Conservation (phyloP, 345 rosid genomes). For the Schrenkiella parvula region DNA sequence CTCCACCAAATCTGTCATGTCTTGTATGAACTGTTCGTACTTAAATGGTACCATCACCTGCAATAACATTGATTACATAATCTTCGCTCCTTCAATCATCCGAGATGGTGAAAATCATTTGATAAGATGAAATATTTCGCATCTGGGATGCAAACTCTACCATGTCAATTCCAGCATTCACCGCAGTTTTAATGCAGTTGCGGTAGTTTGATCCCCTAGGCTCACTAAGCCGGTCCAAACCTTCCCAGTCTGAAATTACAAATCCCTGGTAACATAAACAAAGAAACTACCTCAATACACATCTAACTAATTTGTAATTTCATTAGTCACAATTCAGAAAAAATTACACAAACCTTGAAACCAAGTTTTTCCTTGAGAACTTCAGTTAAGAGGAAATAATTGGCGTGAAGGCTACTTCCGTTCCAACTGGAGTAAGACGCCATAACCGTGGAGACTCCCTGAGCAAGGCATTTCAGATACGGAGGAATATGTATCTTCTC, state of each 20-base stretch:
- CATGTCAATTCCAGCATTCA: constrained; percentile 94
- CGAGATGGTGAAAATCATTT: not conserved
- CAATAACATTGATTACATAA: not conserved
- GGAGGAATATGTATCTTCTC: constrained; percentile 80
- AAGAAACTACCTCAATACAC: not conserved
- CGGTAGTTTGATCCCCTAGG: constrained; percentile 72
- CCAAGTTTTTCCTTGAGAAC: constrained; percentile 70
- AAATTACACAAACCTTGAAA: constrained; percentile 53
- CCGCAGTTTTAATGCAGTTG: constrained; percentile 46
- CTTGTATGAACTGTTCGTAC: constrained; percentile 46
- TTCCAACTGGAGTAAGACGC: constrained; percentile 94
- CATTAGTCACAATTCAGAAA: not conserved
- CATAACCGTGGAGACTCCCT: constrained; percentile 86
- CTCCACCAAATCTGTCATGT: constrained; percentile 51
- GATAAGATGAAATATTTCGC: not conserved
- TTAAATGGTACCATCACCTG: constrained; percentile 62
- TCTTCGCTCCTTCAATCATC: constrained; percentile 24
- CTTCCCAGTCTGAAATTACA: constrained; percentile 88
- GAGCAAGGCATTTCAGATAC: constrained; percentile 66
- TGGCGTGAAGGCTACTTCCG: constrained; percentile 53
- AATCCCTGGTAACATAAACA: constrained; percentile 52
- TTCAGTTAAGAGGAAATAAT: constrained; percentile 66
- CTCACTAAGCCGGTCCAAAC: constrained; percentile 55
- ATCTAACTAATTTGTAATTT: not conserved
- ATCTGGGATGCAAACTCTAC: constrained; percentile 28